These are phyloP conservation scores for Chionographis japonica DNA, from an alignment of 106 monocot genomes.

Conservation along the genomic window DNA sequence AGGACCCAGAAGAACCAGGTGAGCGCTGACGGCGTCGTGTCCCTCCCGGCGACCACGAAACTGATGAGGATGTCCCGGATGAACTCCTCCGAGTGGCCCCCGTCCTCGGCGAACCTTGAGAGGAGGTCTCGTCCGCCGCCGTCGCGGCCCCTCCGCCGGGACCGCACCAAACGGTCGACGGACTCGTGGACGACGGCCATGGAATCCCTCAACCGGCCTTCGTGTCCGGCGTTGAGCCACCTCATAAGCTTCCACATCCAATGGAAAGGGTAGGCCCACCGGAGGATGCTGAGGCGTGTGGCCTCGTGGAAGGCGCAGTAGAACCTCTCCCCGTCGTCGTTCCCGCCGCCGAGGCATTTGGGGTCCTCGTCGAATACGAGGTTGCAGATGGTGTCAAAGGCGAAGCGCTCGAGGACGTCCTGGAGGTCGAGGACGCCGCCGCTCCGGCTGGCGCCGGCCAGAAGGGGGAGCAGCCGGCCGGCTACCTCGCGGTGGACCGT, in stretches of 20 bases:
- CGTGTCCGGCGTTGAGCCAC: conserved; percentile 13
- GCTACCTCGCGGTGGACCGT: conserved; percentile 4
- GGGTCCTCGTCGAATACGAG: conserved; percentile 36
- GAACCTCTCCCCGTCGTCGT: conserved; percentile 28
- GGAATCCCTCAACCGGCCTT: conserved; percentile 2
- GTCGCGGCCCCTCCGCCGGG: too few species aligned
- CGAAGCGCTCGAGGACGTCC: conserved; percentile 31
- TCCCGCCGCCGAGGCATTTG: conserved; percentile 13
- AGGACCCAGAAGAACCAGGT: conserved; percentile 70
- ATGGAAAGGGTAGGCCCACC: background rate
- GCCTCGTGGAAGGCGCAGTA: conserved; percentile 29
- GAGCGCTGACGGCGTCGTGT: conserved; percentile 67
- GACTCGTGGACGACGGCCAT: conserved; percentile 3
- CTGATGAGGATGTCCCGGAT: conserved; percentile 37
- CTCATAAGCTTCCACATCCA: conserved; percentile 30
- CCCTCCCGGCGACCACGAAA: conserved; percentile 64
- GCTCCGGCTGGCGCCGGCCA: background rate
- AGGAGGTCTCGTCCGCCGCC: conserved; percentile 43
- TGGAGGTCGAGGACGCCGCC: conserved; percentile 18
- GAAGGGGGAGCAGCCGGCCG: conserved; percentile 14
- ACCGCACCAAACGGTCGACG: background rate
- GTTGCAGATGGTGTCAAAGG: conserved; percentile 38
- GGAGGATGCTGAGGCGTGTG: conserved; percentile 16
- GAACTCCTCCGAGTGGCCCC: conserved; percentile 20
- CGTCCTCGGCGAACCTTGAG: conserved; percentile 49